Evolutionary conservation across 192 early-diverging fungal genomes (phyloP).

Genomic region (Helicostylum pulchrum): DNA sequence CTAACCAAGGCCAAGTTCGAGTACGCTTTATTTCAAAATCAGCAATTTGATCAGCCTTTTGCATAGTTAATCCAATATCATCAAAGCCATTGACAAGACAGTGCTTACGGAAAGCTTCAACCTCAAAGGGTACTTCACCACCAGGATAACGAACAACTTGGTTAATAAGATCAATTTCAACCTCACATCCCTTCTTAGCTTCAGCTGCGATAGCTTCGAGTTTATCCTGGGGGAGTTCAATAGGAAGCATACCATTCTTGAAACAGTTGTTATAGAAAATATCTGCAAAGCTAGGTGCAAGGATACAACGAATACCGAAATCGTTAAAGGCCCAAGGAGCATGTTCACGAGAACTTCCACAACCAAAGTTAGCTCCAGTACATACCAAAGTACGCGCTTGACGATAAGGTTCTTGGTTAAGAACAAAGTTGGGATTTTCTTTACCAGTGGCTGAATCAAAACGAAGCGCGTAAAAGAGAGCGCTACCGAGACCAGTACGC

Average conservation of each 20-base stretch:
- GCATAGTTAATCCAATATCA: slow-evolving; percentile 70
- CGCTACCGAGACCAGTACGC: slow-evolving; percentile 60
- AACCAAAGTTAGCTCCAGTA: slow-evolving; percentile 66
- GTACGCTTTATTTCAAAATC: slow-evolving; percentile 51
- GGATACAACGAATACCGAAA: slow-evolving; percentile 69
- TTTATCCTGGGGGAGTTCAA: slow-evolving; percentile 34
- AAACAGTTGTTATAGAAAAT: slow-evolving; percentile 75
- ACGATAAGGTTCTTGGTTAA: slow-evolving; percentile 56
- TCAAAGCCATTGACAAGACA: slow-evolving; percentile 69
- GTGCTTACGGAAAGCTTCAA: slow-evolving; percentile 57
- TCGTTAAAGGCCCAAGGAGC: slow-evolving; percentile 74
- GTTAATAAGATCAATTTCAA: slow-evolving; percentile 55
- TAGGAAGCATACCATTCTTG: slow-evolving; percentile 73
- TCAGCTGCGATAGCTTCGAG: slow-evolving; percentile 43
- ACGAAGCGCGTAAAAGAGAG: slow-evolving; percentile 60
- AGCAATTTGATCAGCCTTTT: slow-evolving; percentile 51
- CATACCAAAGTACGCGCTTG: slow-evolving; percentile 50
- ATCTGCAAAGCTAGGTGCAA: slow-evolving; percentile 67
- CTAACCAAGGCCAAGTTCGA: slow-evolving; percentile 60
- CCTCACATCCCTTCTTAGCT: slow-evolving; percentile 39
- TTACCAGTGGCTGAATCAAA: slow-evolving; percentile 45
- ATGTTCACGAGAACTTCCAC: slow-evolving; percentile 65
- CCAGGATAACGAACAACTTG: slow-evolving; percentile 46
- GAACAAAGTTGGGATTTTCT: slow-evolving; percentile 56
- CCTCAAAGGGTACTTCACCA: slow-evolving; percentile 53